Percentiles rank a stretch among this genome's conserved stretches.
phyloP scores from a whole-genome alignment of 2,329 filamentous ascomycete genomes.

The Aphanocladium album region DNA sequence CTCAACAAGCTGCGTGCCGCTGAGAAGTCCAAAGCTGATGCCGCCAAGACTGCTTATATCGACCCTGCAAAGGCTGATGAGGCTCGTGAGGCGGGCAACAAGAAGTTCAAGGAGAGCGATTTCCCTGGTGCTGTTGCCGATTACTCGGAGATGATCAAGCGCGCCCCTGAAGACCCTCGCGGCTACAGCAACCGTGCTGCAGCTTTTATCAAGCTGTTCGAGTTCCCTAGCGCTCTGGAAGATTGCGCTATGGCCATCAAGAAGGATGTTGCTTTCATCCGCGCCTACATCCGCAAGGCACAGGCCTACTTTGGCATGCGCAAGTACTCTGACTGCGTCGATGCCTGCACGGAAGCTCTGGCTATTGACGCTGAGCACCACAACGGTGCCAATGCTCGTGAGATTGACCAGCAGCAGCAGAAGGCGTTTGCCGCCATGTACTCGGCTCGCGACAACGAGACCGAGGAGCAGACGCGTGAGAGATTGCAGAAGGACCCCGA shows the following conservation, averaged over 20 bases:
- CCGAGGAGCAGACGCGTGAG: conserved; percentile 91
- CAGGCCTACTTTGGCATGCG: conserved; percentile 96
- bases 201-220: conserved; percentile 92
- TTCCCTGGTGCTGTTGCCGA: conserved; percentile 93
- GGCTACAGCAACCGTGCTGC: conserved; percentile 97
- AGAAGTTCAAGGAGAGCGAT: conserved; percentile 94
- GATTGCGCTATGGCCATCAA: conserved; percentile 91
- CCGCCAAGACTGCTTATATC: conserved; percentile 74
- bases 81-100: conserved; percentile 88
- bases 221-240: conserved; percentile 86
- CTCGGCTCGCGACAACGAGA: conserved; percentile 84
- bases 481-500: conserved; percentile 87
- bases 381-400: conserved; percentile 72
- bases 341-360: conserved; percentile 77
- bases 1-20: conserved; percentile 86
- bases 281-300: conserved; percentile 93
- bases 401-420: conserved; percentile 91
- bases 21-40: conserved; percentile 78
- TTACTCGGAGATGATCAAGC: conserved; percentile 96
- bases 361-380: conserved; percentile 67
- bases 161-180: conserved; percentile 83
- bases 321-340: conserved; percentile 92
- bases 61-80: conserved; percentile 91
- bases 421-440: conserved; percentile 92
- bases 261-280: conserved; percentile 86